phyloP scores from a whole-genome alignment of 1,284 basidiomycete genomes.

The Microbotryum saponariae region DNA sequence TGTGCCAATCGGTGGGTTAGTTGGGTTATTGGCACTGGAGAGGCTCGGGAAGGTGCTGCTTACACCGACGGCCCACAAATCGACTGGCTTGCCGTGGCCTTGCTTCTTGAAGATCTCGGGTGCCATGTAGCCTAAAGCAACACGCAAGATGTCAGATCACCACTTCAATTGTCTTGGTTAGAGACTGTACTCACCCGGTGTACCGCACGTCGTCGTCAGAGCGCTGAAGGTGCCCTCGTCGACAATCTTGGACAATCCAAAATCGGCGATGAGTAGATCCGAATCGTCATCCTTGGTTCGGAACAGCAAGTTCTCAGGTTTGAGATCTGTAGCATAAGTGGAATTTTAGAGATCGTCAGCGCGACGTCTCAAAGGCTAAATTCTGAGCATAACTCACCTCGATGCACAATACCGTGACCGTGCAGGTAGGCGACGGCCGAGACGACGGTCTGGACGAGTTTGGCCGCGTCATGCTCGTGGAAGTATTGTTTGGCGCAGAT shows the following conservation, averaged over 20 bases:
- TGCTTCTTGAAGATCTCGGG: slow-evolving; percentile 96
- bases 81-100: slow-evolving; percentile 92
- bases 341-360: background rate
- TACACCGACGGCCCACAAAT: slow-evolving; percentile 78
- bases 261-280: slow-evolving; percentile 95
- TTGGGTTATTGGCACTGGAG: background rate
- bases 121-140: slow-evolving; percentile 67
- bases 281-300: slow-evolving; percentile 79
- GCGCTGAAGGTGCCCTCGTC: slow-evolving; percentile 81
- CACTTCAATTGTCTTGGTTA: too few relatives aligned
- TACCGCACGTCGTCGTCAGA: slow-evolving; percentile 91
- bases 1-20: background rate
- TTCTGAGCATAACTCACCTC: slow-evolving; percentile 50
- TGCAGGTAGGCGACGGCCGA: slow-evolving; percentile 88
- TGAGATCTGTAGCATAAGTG: slow-evolving; percentile 57
- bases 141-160: slow-evolving; percentile 3
- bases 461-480: slow-evolving; percentile 66
- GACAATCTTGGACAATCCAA: slow-evolving; percentile 66
- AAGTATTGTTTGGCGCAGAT: slow-evolving; percentile 82
- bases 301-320: slow-evolving; percentile 96
- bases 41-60: slow-evolving; percentile 48
- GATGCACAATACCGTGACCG: slow-evolving; percentile 87
- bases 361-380: too few relatives aligned
- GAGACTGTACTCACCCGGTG: slow-evolving; percentile 53
- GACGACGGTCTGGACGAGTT: slow-evolving; percentile 77